Evolutionary conservation across 805 yeast species (phyloP), one percentile per base, ranked within the genome.

Genomic region (Kuraishia borneana): DNA sequence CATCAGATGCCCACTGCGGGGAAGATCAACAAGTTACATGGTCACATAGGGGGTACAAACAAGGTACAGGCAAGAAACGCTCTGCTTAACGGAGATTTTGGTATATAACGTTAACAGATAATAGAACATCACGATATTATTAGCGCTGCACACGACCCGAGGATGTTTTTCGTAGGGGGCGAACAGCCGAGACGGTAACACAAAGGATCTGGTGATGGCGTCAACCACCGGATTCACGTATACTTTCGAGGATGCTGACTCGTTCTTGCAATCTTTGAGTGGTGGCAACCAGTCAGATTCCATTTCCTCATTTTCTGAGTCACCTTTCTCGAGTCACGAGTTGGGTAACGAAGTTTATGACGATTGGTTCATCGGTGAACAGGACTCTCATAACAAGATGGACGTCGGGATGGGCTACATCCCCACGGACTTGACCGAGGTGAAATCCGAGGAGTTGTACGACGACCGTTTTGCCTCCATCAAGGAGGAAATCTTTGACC

Each of bases 81-180:
- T 2, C 64, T 81, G 32, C 69, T 71, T 46, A 73, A 70, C 37
- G 82, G 81, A 21, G 67, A 67, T 36, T 81, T 79, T 56, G 89
- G 89, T 31, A 77, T 81, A 25, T 79, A 55, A 30, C 13, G 9
- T 22, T 22, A 9, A 9, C 12, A 22, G 12, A 9, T 7, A 26
- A 7, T 8, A 8, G 29, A 26, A 8, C 13, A 26, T 8, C 7
- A 14, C 29, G 13, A 26, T 12, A 22, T n/a, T n/a, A n/a, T n/a
- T n/a, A n/a, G n/a, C n/a, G n/a, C n/a, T n/a, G n/a, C n/a, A n/a
- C n/a, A n/a, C n/a, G n/a, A n/a, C n/a, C n/a, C n/a, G n/a, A n/a
- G n/a, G n/a, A n/a, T n/a, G n/a, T n/a, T n/a, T n/a, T n/a, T n/a
- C n/a, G n/a, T n/a, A n/a, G n/a, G n/a, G n/a, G n/a, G n/a, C n/a